phyloP scores from a whole-genome alignment of 208 protist species.

The Blastocrithidia nonstop region DNA sequence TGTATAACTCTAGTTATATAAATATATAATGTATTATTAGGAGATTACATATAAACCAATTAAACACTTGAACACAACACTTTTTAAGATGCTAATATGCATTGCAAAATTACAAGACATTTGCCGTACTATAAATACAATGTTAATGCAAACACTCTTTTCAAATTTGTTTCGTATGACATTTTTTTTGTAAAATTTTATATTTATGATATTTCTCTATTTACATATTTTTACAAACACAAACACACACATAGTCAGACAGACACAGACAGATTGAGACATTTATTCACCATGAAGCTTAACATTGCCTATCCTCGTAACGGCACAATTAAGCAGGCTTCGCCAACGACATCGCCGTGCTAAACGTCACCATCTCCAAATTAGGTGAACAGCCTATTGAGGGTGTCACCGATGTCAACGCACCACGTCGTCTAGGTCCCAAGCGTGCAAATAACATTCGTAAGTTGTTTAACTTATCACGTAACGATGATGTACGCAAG shows the following conservation, averaged over 20 bases:
- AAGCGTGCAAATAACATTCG: conserved; percentile 99
- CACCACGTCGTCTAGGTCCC: conserved; percentile 95
- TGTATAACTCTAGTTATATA: too few species aligned
- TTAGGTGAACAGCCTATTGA: conserved; percentile 91
- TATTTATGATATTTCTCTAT: neutral
- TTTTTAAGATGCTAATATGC: too few species aligned
- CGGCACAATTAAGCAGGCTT: conserved; percentile 86
- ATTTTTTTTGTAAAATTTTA: neutral
- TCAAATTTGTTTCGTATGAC: neutral
- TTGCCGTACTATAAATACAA: too few species aligned
- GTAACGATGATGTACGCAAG: conserved; percentile 95
- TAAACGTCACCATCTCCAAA: conserved; percentile 97
- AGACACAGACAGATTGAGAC: neutral
- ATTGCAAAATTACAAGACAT: too few species aligned
- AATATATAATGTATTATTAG: too few species aligned
- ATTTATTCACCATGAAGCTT: conserved; percentile 60
- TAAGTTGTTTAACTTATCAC: conserved; percentile 97
- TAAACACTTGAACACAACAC: too few species aligned
- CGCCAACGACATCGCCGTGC: conserved; percentile 89
- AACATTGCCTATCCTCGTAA: conserved; percentile 82
- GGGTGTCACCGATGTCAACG: conserved; percentile 92
- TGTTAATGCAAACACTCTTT: too few species aligned
- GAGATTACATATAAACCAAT: too few species aligned
- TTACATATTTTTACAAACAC: neutral
- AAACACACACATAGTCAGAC: conserved; percentile 1